Percentiles rank a stretch among this genome's conserved stretches.
Evolutionary conservation across 2,329 filamentous ascomycete species (phyloP).

Genomic region (Colletotrichum zoysiae): DNA sequence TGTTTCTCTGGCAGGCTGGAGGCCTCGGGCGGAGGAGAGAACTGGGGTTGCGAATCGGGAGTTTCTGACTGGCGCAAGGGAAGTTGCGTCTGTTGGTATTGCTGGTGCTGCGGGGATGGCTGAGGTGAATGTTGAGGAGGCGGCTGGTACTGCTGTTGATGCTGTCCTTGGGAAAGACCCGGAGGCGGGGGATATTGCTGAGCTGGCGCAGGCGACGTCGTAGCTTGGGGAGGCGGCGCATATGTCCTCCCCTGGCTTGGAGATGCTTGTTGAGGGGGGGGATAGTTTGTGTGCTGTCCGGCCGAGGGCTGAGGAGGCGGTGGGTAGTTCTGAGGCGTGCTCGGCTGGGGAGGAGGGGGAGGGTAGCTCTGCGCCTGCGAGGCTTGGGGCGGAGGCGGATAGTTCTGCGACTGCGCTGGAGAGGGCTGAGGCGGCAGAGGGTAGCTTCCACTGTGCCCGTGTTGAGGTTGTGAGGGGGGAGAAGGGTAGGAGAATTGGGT

Average conservation of each 20-base stretch:
- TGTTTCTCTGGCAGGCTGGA: slow-evolving; percentile 47
- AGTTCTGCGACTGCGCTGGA: slow-evolving; percentile 38
- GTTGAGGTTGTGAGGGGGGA: slow-evolving; percentile 49
- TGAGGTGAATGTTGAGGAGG: slow-evolving; percentile 47
- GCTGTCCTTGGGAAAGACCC: slow-evolving; percentile 23
- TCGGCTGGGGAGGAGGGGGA: slow-evolving; percentile 48
- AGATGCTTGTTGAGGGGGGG: slow-evolving; percentile 37
- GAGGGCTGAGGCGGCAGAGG: slow-evolving; percentile 48
- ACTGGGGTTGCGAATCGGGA: slow-evolving; percentile 45
- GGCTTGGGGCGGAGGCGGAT: slow-evolving; percentile 50
- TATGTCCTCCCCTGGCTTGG: slow-evolving; percentile 30
- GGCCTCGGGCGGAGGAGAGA: slow-evolving; percentile 44
- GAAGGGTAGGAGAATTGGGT: slow-evolving; percentile 60
- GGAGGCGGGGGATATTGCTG: slow-evolving; percentile 50
- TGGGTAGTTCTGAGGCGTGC: slow-evolving; percentile 47
- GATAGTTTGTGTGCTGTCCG: slow-evolving; percentile 30
- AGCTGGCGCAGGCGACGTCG: slow-evolving; percentile 40
- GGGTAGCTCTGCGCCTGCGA: slow-evolving; percentile 40
- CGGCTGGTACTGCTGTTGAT: slow-evolving; percentile 49
- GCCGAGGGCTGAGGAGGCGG: slow-evolving; percentile 44
- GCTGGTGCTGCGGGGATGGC: slow-evolving; percentile 45
- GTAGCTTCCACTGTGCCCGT: slow-evolving; percentile 46
- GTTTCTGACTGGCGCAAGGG: slow-evolving; percentile 36
- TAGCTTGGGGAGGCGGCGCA: slow-evolving; percentile 45
- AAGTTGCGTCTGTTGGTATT: slow-evolving; percentile 45